Conservation (phyloP, 768 basidiomycete species). For the Pisolithus orientalis region DNA sequence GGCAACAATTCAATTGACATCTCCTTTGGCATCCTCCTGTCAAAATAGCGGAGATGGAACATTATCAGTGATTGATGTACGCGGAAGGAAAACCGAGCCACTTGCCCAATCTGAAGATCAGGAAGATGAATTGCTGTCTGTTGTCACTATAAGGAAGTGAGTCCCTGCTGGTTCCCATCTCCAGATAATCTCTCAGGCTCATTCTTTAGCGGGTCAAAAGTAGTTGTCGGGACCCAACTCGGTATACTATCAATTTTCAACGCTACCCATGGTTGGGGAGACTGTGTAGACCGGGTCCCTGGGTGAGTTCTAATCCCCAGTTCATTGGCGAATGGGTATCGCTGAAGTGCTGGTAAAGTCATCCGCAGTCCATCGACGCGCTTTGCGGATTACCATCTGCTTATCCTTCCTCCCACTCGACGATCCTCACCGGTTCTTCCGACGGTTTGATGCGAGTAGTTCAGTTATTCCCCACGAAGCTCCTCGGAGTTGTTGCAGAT, state of each 20-base stretch:
- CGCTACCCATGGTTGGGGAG: constrained; percentile 79
- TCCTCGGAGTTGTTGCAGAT: constrained; percentile 85
- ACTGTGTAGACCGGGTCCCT: constrained; percentile 86
- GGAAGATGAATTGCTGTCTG: constrained; percentile 88
- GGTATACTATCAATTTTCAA: constrained; percentile 91
- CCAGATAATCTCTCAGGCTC: not conserved
- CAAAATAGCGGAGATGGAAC: constrained; percentile 80
- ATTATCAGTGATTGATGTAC: constrained; percentile 85
- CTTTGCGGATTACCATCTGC: constrained; percentile 65
- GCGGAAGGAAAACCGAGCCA: constrained; percentile 72
- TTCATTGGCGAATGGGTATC: not conserved
- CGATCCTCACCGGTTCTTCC: constrained; percentile 84
- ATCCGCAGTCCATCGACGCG: constrained; percentile 88
- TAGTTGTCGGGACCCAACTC: constrained; percentile 83
- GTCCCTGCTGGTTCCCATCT: constrained; percentile 13
- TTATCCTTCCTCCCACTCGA: constrained; percentile 56
- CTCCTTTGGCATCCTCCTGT: not conserved
- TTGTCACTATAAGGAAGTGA: constrained; percentile 78
- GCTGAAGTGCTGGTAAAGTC: constrained; percentile 41
- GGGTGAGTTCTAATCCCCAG: constrained; percentile 45
- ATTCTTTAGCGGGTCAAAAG: constrained; percentile 57
- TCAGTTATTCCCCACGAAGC: constrained; percentile 81
- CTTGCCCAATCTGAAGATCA: constrained; percentile 90
- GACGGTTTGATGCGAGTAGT: constrained; percentile 88
- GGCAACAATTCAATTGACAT: not conserved